A percentile compares a stretch with the other conserved stretches of the same genome.
These are phyloP conservation scores for Papilionanthe hybrid DNA, from an alignment of 116 monocot genomes.

Conservation along the genomic window DNA sequence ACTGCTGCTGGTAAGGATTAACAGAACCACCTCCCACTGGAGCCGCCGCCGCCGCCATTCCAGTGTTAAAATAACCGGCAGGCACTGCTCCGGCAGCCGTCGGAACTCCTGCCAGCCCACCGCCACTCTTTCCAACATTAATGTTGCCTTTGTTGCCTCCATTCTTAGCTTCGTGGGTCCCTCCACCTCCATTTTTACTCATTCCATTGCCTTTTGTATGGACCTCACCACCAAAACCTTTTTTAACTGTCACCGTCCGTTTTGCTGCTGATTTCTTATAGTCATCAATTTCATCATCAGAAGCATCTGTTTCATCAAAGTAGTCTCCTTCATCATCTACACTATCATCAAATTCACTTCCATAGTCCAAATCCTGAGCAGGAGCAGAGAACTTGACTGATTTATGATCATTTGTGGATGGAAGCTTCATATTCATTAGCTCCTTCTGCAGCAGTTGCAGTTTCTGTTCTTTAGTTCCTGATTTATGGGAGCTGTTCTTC, in stretches of 20 bases:
- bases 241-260: neutral
- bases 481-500: neutral
- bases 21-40: neutral
- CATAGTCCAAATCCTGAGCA: neutral
- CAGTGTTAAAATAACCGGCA: too few species aligned
- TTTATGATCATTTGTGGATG: neutral
- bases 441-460: neutral
- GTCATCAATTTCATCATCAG: neutral
- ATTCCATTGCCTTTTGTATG: too few species aligned
- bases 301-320: neutral
- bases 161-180: neutral
- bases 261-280: neutral
- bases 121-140: neutral
- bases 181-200: too few species aligned
- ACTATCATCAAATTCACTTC: neutral
- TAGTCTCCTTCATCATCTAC: neutral
- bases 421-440: neutral
- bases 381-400: neutral
- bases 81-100: neutral
- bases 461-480: neutral
- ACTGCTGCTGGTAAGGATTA: conserved; percentile 13
- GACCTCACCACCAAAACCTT: neutral
- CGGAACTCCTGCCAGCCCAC: neutral
- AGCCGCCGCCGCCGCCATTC: neutral
- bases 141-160: neutral